phyloP scores from a whole-genome alignment of 2,329 filamentous ascomycete species.

The Colletotrichum graminicola region DNA sequence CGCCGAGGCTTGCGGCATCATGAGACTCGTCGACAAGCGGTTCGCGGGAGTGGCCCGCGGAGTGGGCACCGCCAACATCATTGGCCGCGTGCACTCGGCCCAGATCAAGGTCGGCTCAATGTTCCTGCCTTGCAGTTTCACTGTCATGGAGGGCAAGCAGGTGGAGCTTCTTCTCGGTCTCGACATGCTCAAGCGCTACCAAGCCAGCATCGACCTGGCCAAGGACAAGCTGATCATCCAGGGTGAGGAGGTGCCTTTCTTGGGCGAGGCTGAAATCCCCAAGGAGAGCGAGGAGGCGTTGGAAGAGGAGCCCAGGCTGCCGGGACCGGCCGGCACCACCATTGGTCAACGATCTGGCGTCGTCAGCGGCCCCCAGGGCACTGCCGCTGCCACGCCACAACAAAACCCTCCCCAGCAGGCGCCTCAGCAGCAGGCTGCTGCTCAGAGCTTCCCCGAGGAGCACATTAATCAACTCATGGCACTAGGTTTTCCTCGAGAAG shows the following conservation, averaged over 20 bases:
- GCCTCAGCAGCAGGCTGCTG: slow-evolving; percentile 46
- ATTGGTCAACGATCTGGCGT: slow-evolving; percentile 88
- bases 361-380: slow-evolving; percentile 66
- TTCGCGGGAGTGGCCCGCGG: slow-evolving; percentile 93
- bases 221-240: slow-evolving; percentile 90
- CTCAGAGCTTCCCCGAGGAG: slow-evolving; percentile 66
- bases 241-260: slow-evolving; percentile 87
- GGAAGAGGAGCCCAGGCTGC: slow-evolving; percentile 84
- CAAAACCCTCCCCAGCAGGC: slow-evolving; percentile 45
- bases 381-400: slow-evolving; percentile 44
- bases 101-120: slow-evolving; percentile 93
- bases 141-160: slow-evolving; percentile 98
- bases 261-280: slow-evolving; percentile 95
- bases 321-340: slow-evolving; percentile 88
- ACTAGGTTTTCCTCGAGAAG: slow-evolving; percentile 81
- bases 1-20: slow-evolving; percentile 93
- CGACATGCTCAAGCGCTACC: slow-evolving; percentile 97
- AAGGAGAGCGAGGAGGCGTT: slow-evolving; percentile 80
- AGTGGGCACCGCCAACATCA: slow-evolving; percentile 93
- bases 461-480: slow-evolving; percentile 81
- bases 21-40: slow-evolving; percentile 92
- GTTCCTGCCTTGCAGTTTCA: slow-evolving; percentile 94
- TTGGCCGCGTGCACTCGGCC: slow-evolving; percentile 94
- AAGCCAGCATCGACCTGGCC: slow-evolving; percentile 89
- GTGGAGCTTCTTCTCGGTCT: slow-evolving; percentile 93